phyloP scores from a whole-genome alignment of 169 alveolate species.

The Plasmodium falciparum region DNA sequence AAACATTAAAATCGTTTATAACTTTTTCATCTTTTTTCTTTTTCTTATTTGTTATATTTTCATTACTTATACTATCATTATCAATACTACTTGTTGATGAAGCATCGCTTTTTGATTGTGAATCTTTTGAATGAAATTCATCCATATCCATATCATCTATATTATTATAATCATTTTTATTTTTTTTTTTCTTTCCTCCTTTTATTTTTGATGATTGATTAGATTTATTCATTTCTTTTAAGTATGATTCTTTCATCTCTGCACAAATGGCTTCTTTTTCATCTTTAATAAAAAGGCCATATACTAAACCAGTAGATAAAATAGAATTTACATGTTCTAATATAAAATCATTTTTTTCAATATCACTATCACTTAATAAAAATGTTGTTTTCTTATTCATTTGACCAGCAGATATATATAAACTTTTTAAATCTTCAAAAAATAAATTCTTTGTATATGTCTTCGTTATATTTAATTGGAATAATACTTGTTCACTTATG shows the following conservation, averaged over 20 bases:
- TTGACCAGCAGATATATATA: slow-evolving; percentile 93
- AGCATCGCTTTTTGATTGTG: slow-evolving; percentile 61
- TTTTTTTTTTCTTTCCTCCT: slow-evolving; percentile 79
- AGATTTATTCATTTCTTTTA: slow-evolving; percentile 71
- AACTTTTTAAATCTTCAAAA: slow-evolving; percentile 92
- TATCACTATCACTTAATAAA: slow-evolving; percentile 97
- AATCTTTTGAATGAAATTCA: slow-evolving; percentile 60
- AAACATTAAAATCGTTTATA: slow-evolving; percentile 52
- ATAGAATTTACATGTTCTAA: slow-evolving; percentile 95
- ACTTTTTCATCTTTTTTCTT: slow-evolving; percentile 62
- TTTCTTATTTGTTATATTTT: slow-evolving; percentile 9
- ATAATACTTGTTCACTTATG: slow-evolving; percentile 89
- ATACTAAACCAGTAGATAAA: slow-evolving; percentile 96
- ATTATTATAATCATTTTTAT: slow-evolving; percentile 51
- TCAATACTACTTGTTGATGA: slow-evolving; percentile 75
- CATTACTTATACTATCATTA: slow-evolving; percentile 78
- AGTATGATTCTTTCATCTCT: slow-evolving; percentile 83
- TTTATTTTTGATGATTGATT: slow-evolving; percentile 86
- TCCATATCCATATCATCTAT: slow-evolving; percentile 14
- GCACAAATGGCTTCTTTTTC: slow-evolving; percentile 93
- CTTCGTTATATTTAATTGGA: slow-evolving; percentile 93
- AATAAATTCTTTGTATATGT: slow-evolving; percentile 92
- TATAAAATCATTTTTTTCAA: slow-evolving; percentile 92
- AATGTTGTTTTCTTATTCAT: slow-evolving; percentile 92
- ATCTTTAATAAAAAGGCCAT: slow-evolving; percentile 95